phyloP scores from a whole-genome alignment of 768 basidiomycete genomes.

The Agrocybe pediades region DNA sequence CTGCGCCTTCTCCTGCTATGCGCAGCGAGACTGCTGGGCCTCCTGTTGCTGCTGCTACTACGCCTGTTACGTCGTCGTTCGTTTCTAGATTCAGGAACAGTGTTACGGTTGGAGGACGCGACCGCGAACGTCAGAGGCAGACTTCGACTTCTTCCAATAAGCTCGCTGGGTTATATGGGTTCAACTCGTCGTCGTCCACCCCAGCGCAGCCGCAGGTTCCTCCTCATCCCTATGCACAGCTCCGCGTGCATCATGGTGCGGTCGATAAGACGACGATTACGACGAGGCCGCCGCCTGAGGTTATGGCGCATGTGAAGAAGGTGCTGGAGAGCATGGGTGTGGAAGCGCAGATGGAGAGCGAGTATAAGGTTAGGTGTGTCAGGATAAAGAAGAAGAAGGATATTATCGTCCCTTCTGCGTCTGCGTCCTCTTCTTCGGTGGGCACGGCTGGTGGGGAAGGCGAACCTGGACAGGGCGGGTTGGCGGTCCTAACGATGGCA shows the following conservation, averaged over 20 bases:
- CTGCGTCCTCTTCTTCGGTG: too few species aligned
- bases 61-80: conserved; percentile 35
- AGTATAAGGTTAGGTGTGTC: conserved; percentile 88
- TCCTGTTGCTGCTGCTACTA: conserved; percentile 15
- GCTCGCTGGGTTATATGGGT: not conserved
- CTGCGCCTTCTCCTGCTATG: conserved; percentile 20
- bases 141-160: not conserved
- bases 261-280: conserved; percentile 92
- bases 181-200: not conserved
- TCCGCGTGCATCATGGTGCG: conserved; percentile 89
- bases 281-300: conserved; percentile 78
- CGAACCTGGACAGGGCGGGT: conserved; percentile 29
- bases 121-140: not conserved
- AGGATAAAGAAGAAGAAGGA: conserved; percentile 74
- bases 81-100: conserved; percentile 52
- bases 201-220: not conserved
- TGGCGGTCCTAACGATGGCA: conserved; percentile 76
- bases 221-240: conserved; percentile 33
- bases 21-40: conserved; percentile 4
- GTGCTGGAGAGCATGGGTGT: conserved; percentile 90
- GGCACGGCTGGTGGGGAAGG: conserved; percentile 34
- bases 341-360: conserved; percentile 84
- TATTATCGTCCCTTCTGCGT: conserved; percentile 39
- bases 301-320: conserved; percentile 81
- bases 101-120: conserved; percentile 42